Conservation (phyloP, 345 rosid genomes). For the Eucalyptus sideroxylon region DNA sequence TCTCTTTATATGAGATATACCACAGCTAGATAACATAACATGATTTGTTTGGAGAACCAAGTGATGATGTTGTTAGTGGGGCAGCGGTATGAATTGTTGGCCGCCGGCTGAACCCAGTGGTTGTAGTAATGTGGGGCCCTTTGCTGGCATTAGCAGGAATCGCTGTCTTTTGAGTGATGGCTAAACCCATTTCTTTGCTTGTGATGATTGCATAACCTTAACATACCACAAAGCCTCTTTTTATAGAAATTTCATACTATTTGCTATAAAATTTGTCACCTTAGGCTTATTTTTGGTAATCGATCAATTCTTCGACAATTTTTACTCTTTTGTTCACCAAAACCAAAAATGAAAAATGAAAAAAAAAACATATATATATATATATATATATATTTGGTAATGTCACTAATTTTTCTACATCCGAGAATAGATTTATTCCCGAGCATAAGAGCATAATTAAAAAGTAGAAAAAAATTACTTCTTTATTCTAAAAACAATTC, state of each 20-base stretch:
- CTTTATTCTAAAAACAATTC: accelerated
- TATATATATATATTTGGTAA: too few relatives aligned
- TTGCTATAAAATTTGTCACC: not conserved
- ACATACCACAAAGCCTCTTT: not conserved
- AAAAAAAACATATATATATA: too few relatives aligned
- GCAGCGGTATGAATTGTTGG: not conserved
- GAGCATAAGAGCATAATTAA: too few relatives aligned
- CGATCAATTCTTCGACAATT: too few relatives aligned
- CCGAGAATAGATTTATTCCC: too few relatives aligned
- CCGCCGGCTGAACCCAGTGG: not conserved
- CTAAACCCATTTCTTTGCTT: not conserved
- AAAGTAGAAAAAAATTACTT: too few relatives aligned
- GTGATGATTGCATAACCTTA: not conserved
- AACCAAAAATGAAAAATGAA: too few relatives aligned
- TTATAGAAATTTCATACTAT: not conserved
- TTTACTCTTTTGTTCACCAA: accelerated
- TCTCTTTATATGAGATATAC: not conserved
- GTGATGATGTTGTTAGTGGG: not conserved
- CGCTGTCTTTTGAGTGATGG: not conserved
- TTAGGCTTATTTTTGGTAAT: not conserved
- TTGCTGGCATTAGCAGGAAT: not conserved
- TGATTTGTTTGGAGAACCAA: not conserved
- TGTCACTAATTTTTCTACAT: accelerated
- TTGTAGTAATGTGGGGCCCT: not conserved
- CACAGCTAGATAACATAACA: not conserved